Base-by-base conservation (phyloP, 306 rosid species). In the Glycine tomentella region DNA sequence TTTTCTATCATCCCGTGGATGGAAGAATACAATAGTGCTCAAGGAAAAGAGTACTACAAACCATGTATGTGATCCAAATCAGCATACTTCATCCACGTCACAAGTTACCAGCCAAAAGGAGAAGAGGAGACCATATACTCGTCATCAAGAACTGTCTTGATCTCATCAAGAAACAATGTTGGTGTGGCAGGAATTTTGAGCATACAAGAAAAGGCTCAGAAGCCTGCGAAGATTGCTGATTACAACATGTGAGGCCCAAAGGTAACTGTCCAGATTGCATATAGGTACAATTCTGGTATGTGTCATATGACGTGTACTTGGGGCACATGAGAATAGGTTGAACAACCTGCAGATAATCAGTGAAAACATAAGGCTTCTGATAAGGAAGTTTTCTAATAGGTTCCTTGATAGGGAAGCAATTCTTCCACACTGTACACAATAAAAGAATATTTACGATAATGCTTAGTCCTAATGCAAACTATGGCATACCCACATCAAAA, bases 311-410 rank as follows among this genome's bases (percentile, higher is more conserved):
- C 71, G 40, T 9, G 77, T 72, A 86, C 83, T 86, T 86, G 1
- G 89, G 87, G 71, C 89, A 86, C 81, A 86, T 83, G 40, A 86
- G 83, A 76, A 72, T 79, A 51, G 89, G 89, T 51, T 72, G 67
- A 44, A 86, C 81, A 20, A 76, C 75, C 87, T 84, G 82, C 40
- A 76, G 25, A 74, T 42, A 12, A 2, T 25, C 16, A 5, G 63
- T n/a, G 31, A 25, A 25, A 25, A 25, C 31, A 74, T 83, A 0
- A 83, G 80, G 68, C 69, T 74, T 25, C 7, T 44, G 36, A 67
- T 15, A 16, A 44, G n/a, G 34, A 44, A 44, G 53, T 40, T 6
- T 40, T 40, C 44, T 40, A 40, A 40, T 40, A 40, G 44, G 44
- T 40, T 40, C 44, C 44, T 4, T 5, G 44, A 40, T 40, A 40